Evolutionary conservation across 2,329 filamentous ascomycete species (phyloP), one percentile per base, ranked within the genome.

Genomic region (Macrophomina phaseolina): DNA sequence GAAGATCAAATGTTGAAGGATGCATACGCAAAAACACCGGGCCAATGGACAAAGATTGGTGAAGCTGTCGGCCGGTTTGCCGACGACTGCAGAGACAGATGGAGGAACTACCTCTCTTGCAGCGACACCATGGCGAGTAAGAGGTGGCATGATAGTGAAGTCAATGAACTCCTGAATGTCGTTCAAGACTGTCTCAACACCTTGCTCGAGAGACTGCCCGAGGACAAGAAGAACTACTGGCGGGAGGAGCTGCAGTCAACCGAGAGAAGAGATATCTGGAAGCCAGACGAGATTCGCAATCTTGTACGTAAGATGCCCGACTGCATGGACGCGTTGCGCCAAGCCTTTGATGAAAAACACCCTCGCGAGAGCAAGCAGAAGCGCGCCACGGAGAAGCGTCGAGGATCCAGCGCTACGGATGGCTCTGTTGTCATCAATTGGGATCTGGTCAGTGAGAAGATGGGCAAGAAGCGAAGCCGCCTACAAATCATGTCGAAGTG

Each of bases 401-500:
- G 63, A 9, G 63, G 63, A 16, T 65, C 63, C 5, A 38, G 64
- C 7, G 64, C 53, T 7, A 60, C 64, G 3, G 64, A 66, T 32
- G 56, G 56, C 16, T 62, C 55, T 12, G 56, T 66, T 5, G 48
- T 61, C 38, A 82, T 93, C 68, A 86, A 90, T 71, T 93, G 90
- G 90, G 81, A 85, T 60, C 75, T 81, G 8, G 86, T 93, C 30
- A 89, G 88, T 70, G 79, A 86, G 67, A 82, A 83, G 64, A 89
- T 93, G 86, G 82, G 80, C 14, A 81, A 82, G 56, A 87, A 82
- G 8, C 83, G 91, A 52, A 90, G 85, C 68, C 85, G 88, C 3
- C 82, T 91, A 30, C 90, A 92, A 74, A 92, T 90, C 73, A 82
- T 84, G 32, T 82, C 83, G 32, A 93, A 93, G 73, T 93, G 89